Conservation (phyloP, 306 rosid genomes). For the Citrullus amarus region DNA sequence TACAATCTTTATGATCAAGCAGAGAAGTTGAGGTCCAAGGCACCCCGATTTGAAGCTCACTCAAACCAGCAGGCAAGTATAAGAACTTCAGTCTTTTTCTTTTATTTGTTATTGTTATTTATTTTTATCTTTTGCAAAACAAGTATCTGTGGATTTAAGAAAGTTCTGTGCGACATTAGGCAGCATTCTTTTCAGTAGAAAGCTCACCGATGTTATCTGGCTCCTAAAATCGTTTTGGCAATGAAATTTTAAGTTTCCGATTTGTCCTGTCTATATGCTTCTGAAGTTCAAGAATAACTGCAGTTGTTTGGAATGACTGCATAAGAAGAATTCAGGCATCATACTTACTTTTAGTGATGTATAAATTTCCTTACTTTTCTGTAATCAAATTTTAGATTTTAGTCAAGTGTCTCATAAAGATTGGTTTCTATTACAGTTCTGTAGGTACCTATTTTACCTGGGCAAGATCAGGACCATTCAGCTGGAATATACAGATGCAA, state of each 20-base stretch:
- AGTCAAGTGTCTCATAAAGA: not conserved
- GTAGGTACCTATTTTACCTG: slow-evolving; percentile 87
- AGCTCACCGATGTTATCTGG: not conserved
- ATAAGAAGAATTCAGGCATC: not conserved
- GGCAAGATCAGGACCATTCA: slow-evolving; percentile 96
- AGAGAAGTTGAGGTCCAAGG: slow-evolving; percentile 96
- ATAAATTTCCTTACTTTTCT: not conserved
- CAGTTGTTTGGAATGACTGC: not conserved
- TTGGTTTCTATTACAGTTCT: slow-evolving; percentile 43
- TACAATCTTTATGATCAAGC: slow-evolving; percentile 93
- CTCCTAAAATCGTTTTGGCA: not conserved
- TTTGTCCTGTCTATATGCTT: slow-evolving; percentile 2
- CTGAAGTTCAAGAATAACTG: not conserved
- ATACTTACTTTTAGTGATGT: not conserved
- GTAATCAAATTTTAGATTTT: too few relatives aligned
- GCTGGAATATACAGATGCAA: slow-evolving; percentile 96
- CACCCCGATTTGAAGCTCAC: slow-evolving; percentile 98
- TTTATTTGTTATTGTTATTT: not conserved
- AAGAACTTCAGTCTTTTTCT: not conserved
- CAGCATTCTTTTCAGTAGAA: not conserved
- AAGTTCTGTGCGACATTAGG: not conserved
- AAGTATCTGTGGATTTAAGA: not conserved
- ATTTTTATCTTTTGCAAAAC: too few relatives aligned
- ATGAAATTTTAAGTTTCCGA: too few relatives aligned
- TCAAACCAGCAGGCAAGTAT: slow-evolving; percentile 84